A percentile compares a stretch with the other conserved stretches of the same genome.
Evolutionary conservation across 345 rosid genomes (phyloP).

Genomic region (Euphorbia peplus): DNA sequence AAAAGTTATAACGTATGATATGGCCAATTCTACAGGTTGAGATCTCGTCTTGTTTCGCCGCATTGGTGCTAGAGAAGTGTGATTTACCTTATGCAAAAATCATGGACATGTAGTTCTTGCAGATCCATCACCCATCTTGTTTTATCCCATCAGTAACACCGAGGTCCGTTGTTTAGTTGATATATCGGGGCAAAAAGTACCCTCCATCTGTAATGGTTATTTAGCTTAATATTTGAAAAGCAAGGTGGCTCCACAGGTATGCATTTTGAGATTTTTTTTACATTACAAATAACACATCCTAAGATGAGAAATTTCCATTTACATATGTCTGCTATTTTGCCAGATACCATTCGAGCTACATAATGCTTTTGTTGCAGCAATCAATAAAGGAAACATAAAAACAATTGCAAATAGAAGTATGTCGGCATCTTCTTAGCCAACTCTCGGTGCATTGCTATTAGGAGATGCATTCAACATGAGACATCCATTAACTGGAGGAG

Average conservation of each 20-base stretch:
- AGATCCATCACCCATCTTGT: constrained; percentile 59
- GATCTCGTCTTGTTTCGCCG: constrained; percentile 55
- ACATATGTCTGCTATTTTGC: not conserved
- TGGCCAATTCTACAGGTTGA: constrained; percentile 52
- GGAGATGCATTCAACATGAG: constrained; percentile 65
- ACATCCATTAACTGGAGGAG: constrained; percentile 62
- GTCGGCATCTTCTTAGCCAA: constrained; percentile 52
- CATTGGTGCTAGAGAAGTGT: constrained; percentile 59
- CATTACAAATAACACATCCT: too few relatives aligned
- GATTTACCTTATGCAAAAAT: constrained; percentile 48
- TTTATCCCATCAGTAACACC: constrained; percentile 58
- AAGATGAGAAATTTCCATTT: too few relatives aligned
- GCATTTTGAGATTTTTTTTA: too few relatives aligned
- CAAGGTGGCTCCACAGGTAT: constrained; percentile 51
- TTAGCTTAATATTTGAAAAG: constrained; percentile 59
- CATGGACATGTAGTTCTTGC: constrained; percentile 53
- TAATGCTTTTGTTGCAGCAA: constrained; percentile 40
- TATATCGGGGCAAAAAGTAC: constrained; percentile 55
- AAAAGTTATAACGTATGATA: not conserved
- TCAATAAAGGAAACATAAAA: constrained; percentile 45
- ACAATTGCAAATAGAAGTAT: constrained; percentile 61
- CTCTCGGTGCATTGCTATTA: constrained; percentile 49
- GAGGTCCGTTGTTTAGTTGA: constrained; percentile 73
- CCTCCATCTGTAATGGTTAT: constrained; percentile 63
- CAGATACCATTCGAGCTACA: constrained; percentile 44